Evolutionary conservation across 2,329 filamentous ascomycete genomes (phyloP), one percentile per base, ranked within the genome.

Genomic region (Penicillium sp.): DNA sequence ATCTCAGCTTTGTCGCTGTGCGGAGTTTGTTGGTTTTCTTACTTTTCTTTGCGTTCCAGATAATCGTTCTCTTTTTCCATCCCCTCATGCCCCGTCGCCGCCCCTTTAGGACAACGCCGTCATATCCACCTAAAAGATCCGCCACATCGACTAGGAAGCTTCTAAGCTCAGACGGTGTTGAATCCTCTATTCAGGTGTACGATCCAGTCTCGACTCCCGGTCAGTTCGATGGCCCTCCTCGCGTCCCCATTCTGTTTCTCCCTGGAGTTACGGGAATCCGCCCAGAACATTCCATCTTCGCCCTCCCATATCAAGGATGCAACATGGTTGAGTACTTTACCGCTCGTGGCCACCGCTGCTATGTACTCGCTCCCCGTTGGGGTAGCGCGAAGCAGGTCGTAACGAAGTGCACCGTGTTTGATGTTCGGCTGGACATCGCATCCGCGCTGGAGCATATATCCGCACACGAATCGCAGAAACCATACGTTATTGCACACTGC

Each of bases 41-140:
- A 1, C 4, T 56, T 11, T 61, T 53, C 41, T 67, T 66, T 29
- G 3, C 49, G 8, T 17, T 56, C 17, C 59, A 64, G 7, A 23
- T 67, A 17, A 53, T 29, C 23, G 7, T 64, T 8, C 44, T 64
- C 26, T 67, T 67, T 41, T 55, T 67, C 23, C 59, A 62, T 19
- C 64, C 61, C n/a, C 47, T 66, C 5, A 48, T 55, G 3, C 45
- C 48, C 8, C 44, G 52, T 50, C 26, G 13, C 7, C 19, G 7
- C 15, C 5, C n/a, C 9, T 9, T 29, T n/a, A 31, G 13, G 5
- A 11, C 19, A 1, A 29, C 21, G 19, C 5, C 8, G 5, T 3
- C n/a, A 2, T 19, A 38, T 21, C 1, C 7, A 4, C 41, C 50
- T 8, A 48, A 47, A 19, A 5, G 41, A 17, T 29, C 8, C 3